A percentile compares a stretch with the other conserved stretches of the same genome.
These are phyloP conservation scores for Starmerella apis DNA, from an alignment of 805 yeast species.

Conservation along the genomic window DNA sequence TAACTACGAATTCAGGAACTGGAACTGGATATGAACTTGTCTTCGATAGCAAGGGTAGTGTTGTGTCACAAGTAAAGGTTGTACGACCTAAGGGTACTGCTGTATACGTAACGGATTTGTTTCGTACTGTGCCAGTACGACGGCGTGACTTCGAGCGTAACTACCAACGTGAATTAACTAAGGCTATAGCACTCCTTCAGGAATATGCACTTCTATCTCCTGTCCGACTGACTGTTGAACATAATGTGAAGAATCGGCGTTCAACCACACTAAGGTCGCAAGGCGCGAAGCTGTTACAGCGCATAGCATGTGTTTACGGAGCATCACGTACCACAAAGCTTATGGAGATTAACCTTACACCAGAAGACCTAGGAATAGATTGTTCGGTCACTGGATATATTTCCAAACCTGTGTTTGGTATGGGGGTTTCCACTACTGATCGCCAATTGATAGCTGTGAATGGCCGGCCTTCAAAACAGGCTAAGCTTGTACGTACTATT, in stretches of 20 bases:
- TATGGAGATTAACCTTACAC: constrained; percentile 37
- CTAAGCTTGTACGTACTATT: constrained; percentile 45
- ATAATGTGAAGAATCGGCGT: constrained; percentile 32
- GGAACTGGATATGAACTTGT: constrained; percentile 51
- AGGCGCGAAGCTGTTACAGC: constrained; percentile 40
- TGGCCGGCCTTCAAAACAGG: constrained; percentile 57
- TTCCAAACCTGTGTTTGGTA: constrained; percentile 70
- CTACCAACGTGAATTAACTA: constrained; percentile 58
- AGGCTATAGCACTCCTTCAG: constrained; percentile 53
- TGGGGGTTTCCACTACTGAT: constrained; percentile 61
- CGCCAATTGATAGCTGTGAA: constrained; percentile 70
- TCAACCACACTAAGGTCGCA: constrained; percentile 33
- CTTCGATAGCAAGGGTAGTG: constrained; percentile 47
- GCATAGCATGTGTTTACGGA: constrained; percentile 62
- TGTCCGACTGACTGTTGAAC: constrained; percentile 51
- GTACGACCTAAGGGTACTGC: constrained; percentile 64
- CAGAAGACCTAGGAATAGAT: background rate
- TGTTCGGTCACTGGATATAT: constrained; percentile 42
- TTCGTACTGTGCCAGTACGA: constrained; percentile 70
- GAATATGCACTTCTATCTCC: constrained; percentile 55
- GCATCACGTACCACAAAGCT: constrained; percentile 52
- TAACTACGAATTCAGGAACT: constrained; percentile 39
- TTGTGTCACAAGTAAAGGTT: constrained; percentile 33
- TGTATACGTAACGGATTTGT: constrained; percentile 48
- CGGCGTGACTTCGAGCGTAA: constrained; percentile 60